Conservation (phyloP, 108 stramenopile genomes). For the Nannochloropsis granulata region DNA sequence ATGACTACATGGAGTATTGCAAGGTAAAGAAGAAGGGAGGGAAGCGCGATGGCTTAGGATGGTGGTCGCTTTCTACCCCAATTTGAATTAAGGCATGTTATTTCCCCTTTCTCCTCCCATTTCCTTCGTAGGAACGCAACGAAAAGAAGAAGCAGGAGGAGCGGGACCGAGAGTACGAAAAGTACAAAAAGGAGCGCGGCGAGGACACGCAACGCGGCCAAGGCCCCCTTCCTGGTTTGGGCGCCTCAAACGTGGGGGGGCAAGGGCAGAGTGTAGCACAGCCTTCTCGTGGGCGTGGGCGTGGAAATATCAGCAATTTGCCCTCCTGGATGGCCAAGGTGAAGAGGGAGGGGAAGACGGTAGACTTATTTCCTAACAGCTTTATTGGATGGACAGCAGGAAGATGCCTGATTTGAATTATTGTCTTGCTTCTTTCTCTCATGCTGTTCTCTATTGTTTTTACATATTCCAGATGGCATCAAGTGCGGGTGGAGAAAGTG, state of each 20-base stretch:
- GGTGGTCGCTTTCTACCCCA: background rate
- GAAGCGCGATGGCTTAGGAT: background rate
- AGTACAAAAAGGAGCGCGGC: constrained; percentile 14
- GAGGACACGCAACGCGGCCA: constrained; percentile 2
- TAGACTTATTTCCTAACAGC: no score
- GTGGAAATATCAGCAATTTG: constrained; percentile 19
- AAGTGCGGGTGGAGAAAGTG: no score
- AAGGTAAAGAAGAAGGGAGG: background rate
- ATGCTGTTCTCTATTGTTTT: no score
- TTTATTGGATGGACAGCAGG: no score
- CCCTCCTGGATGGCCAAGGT: constrained; percentile 35
- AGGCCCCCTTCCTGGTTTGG: background rate
- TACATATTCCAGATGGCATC: no score
- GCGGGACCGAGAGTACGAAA: constrained; percentile 18
- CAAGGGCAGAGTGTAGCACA: background rate
- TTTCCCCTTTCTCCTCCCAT: background rate
- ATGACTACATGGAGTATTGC: constrained; percentile 35
- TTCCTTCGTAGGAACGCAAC: background rate
- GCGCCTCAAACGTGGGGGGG: background rate
- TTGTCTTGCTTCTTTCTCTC: no score
- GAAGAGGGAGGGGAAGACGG: no score
- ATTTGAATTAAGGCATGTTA: no score
- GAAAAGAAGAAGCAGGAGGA: constrained; percentile 24
- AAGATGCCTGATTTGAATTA: no score
- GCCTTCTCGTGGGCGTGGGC: background rate